Conservation (phyloP, 108 stramenopile species). For the Skeletonema costatum region DNA sequence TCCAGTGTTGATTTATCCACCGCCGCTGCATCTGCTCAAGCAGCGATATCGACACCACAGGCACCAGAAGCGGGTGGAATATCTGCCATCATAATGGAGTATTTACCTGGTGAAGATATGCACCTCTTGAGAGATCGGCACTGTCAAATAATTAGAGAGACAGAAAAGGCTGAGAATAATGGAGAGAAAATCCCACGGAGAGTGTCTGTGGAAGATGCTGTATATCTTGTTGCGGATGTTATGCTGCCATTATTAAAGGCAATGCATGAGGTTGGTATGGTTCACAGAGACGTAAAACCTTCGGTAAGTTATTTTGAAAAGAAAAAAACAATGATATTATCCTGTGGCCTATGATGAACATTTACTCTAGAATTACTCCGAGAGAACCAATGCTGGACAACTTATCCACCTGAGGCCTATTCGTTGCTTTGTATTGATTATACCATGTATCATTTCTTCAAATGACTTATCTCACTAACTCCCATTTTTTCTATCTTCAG, state of each 20-base stretch:
- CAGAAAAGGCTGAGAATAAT: conserved; percentile 8
- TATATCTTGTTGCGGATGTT: conserved; percentile 78
- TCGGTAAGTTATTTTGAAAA: conserved; percentile 20
- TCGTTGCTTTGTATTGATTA: background rate
- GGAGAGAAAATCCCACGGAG: conserved; percentile 33
- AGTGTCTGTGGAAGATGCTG: conserved; percentile 68
- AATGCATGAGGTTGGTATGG: conserved; percentile 81
- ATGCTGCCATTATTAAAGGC: conserved; percentile 73
- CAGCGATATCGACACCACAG: background rate
- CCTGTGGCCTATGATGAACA: background rate
- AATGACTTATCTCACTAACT: too few relatives aligned
- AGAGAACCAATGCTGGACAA: conserved; percentile 9
- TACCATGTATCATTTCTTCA: background rate
- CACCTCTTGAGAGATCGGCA: conserved; percentile 69
- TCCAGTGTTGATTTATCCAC: background rate
- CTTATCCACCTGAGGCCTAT: conserved; percentile 14
- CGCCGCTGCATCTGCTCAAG: background rate
- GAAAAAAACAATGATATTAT: background rate
- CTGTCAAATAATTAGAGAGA: conserved; percentile 17
- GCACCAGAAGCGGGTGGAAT: conserved; percentile 11
- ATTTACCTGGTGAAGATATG: conserved; percentile 84
- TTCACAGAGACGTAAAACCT: conserved; percentile 90
- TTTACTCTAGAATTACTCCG: conserved; percentile 19
- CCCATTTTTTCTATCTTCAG: background rate
- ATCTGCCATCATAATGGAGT: conserved; percentile 87